A percentile compares a stretch with the other conserved stretches of the same genome.
Conservation (phyloP, 2,329 filamentous ascomycete species). For the Ophiocordyceps robertsii region DNA sequence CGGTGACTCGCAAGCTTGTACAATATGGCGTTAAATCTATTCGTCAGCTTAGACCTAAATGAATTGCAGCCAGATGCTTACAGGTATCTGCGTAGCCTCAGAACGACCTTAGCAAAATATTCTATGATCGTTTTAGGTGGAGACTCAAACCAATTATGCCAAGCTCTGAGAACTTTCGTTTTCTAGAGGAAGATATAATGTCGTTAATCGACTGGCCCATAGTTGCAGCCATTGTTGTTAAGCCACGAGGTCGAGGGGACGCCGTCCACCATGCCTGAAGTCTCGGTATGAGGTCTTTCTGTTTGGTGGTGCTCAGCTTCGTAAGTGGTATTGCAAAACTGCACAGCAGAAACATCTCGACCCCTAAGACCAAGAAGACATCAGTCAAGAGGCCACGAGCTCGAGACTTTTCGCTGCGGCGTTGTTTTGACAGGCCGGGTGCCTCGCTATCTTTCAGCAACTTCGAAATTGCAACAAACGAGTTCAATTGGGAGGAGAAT, state of each 20-base stretch:
- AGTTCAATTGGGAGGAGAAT: neutral
- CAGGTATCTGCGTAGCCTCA: neutral
- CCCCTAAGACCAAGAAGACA: neutral
- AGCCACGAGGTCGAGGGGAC: neutral
- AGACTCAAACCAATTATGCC: neutral
- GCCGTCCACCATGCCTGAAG: neutral
- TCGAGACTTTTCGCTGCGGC: neutral
- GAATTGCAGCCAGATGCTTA: neutral
- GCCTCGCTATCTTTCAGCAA: neutral
- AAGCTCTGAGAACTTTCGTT: neutral
- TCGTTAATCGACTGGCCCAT: neutral
- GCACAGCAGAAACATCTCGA: neutral
- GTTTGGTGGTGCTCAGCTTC: neutral
- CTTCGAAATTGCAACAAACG: neutral
- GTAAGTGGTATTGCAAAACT: neutral
- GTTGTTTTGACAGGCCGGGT: neutral
- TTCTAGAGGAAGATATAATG: neutral
- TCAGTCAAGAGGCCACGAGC: neutral
- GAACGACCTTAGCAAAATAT: neutral
- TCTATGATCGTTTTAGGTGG: neutral
- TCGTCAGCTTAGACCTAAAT: neutral
- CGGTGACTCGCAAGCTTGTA: neutral
- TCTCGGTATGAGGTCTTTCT: neutral
- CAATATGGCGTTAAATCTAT: neutral
- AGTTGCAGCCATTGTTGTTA: neutral